phyloP scores from a whole-genome alignment of 345 rosid genomes.

The Rhizophora apiculata region DNA sequence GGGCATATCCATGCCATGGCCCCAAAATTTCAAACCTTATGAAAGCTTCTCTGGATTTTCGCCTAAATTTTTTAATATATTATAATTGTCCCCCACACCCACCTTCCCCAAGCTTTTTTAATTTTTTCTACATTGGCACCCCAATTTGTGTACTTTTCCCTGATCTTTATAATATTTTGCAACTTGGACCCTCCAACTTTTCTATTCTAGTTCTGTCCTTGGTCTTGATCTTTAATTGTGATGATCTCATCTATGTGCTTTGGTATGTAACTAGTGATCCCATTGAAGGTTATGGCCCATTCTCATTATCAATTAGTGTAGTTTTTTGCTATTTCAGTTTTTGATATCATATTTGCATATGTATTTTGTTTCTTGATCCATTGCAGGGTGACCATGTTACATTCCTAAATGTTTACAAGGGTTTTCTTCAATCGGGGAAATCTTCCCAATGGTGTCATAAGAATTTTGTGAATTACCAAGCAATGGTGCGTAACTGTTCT shows the following conservation, averaged over 20 bases:
- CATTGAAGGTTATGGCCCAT: not conserved
- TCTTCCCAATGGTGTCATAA: conserved; percentile 81
- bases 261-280: not conserved
- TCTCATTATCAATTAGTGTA: not conserved
- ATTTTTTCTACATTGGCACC: no score
- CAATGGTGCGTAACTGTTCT: conserved; percentile 55
- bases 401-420: conserved; percentile 83
- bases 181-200: no score
- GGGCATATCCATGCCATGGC: no score
- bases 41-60: no score
- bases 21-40: no score
- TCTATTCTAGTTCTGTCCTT: not conserved
- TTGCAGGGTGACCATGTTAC: conserved; percentile 94
- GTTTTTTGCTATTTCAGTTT: not conserved
- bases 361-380: conserved; percentile 3
- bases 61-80: no score
- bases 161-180: no score
- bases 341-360: not conserved
- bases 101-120: no score
- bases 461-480: conserved; percentile 77
- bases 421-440: conserved; percentile 80
- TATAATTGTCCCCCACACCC: no score
- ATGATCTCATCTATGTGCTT: not conserved
- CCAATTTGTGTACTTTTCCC: no score
- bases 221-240: not conserved